Percentiles rank a stretch among this genome's conserved stretches.
phyloP scores from a whole-genome alignment of 306 rosid genomes.

The Citrullus amarus region DNA sequence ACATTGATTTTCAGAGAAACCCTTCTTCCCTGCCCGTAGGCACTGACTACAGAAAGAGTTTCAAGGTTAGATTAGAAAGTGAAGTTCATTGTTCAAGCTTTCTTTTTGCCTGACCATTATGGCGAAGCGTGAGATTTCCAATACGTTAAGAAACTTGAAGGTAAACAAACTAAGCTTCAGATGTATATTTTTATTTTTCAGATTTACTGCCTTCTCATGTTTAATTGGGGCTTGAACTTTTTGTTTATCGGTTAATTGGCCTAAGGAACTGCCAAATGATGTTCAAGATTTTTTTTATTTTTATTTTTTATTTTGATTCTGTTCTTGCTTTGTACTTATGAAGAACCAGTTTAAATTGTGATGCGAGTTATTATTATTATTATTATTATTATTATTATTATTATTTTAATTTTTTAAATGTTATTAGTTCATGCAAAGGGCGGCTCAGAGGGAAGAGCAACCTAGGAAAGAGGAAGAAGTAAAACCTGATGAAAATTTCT shows the following conservation, averaged over 20 bases:
- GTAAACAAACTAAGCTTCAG: constrained; percentile 22
- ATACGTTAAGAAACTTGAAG: constrained; percentile 67
- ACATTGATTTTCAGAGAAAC: not conserved
- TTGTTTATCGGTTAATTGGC: not conserved
- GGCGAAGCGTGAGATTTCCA: constrained; percentile 75
- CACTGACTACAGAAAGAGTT: not conserved
- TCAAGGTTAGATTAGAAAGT: not conserved
- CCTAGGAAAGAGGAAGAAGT: constrained; percentile 50
- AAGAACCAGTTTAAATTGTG: not conserved
- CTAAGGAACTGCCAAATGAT: not conserved
- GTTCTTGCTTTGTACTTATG: not conserved
- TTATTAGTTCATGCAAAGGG: constrained; percentile 81
- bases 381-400: not conserved
- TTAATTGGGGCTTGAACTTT: not conserved
- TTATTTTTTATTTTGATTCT: not conserved
- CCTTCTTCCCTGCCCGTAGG: not conserved
- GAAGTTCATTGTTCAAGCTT: not conserved
- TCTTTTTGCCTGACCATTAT: constrained; percentile 13
- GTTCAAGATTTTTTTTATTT: not conserved
- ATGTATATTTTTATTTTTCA: not conserved
- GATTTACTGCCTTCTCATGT: not conserved
- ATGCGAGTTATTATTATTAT: not conserved
- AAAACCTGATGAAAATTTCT: constrained; percentile 30
- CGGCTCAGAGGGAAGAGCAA: constrained; percentile 48
- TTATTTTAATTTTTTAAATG: not conserved